Base-by-base conservation (phyloP, 495 filamentous ascomycete species). In the Aspergillus avenaceus region DNA sequence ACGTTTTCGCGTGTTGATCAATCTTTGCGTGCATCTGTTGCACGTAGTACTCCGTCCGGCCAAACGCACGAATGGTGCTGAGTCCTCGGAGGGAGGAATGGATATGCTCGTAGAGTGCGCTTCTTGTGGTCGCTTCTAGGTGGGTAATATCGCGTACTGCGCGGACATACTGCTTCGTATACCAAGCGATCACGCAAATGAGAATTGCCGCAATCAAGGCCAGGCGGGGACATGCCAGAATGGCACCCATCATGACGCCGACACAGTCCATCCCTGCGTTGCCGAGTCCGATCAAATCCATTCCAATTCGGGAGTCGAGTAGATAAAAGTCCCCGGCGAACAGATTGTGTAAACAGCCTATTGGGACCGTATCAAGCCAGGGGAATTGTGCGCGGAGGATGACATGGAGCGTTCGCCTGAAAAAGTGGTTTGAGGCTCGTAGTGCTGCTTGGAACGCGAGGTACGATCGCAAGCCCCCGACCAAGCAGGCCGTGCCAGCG, bases 361-460 rank as follows among this genome's bases (percentile, higher is more conserved):
- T 66, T 3, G 86, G 86, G 0, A 87, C 82, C 3, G 84, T 88
- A 61, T 90, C 86, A 18, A 88, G 72, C 86, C 86, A 90, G 40
- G 82, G 67, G 13, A 84, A 64, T 1, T 82, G 85, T 24, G 85
- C 73, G 8, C 82, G 79, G 2, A 90, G 72, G 23, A 90, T 73
- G 2, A 73, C 71, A 50, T 73, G 81, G 45, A 80, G 78, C 18
- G 86, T 62, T 37, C 75, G 73, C 14, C 74, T 72, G 45, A 87
- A 87, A 4, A 88, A 67, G 29, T 56, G 58, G 29, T 77, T 69
- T 2, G 81, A 84, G 23, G 83, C 84, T 21, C 58, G 68, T 38
- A 87, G 37, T 5, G 82, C 82, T 19, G 73, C 75, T 8, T 60
- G 9, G 52, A 78, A 84, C 11, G 81, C 57, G 51, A 76, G 74